Evolutionary conservation across 2,329 filamentous ascomycete species (phyloP), one percentile per base, ranked within the genome.

Genomic region (Verticillium alfalfae): DNA sequence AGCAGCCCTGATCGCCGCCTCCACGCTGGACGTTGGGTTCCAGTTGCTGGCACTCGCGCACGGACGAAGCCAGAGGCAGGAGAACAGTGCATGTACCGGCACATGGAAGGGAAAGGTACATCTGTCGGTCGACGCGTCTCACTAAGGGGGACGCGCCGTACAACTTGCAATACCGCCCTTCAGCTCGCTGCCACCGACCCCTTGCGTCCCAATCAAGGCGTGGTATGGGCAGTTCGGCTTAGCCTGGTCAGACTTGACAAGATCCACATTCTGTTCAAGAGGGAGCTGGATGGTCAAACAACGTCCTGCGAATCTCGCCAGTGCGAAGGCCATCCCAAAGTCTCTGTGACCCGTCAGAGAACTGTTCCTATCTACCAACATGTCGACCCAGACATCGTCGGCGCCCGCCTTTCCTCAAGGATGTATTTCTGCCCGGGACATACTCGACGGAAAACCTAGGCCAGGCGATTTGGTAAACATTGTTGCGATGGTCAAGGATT

Each of bases 401-500:
- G 34, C n/a, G 12, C 37, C 18, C 10, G 26, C 56, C 39, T 67
- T 77, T 16, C 80, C 80, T 3, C 61, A 70, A 2, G 73, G 74
- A 41, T 84, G 85, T 66, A 68, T 62, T 8, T 60, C 70, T 13
- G 72, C 81, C 66, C 69, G 75, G 64, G 71, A 79, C 36, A 70
- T 86, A 22, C 67, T 86, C 63, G 73, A 81, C 58, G 73, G 72
- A 22, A 70, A 72, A 31, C 61, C 73, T 56, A 56, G 66, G 9
- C 16, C 66, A 34, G 65, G 70, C 34, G 66, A 52, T 2, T 62
- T 76, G 6, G 77, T 88, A 65, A 88, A 79, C 73, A 75, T 95
- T 49, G 82, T 92, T 58, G 93, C 92, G 1, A 74, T 94, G 5
- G 84, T 94, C 3, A 84, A 85, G 59, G 90, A 94, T 67, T 81